Base-by-base conservation (phyloP, 805 yeast species). In the Maudiozyma barnettii region DNA sequence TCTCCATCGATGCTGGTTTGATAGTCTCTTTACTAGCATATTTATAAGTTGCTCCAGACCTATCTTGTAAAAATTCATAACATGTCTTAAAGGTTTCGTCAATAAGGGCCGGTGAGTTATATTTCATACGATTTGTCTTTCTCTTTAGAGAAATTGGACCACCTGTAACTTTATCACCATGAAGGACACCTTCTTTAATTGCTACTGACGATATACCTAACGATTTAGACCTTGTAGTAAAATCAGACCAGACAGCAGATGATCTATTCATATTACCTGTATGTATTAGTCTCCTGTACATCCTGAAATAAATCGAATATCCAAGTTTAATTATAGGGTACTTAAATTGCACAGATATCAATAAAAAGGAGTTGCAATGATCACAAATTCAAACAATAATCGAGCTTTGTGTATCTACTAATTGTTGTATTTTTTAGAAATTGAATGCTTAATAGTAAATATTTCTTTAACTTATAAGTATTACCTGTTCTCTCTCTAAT, bases 61-160 rank as follows among this genome's bases (percentile, higher is more conserved):
- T 65, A 42, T 69, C 61, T 53, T 77, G 71, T 49, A 89, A 67
- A 22, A 78, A 57, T 23, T 78, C 73, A 58, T 83, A 78, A 8
- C 95, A 86, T 41, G 74, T 61, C 46, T 82, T 78, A 64, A 86
- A 89, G 1, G 86, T 83, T 33, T 81, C 84, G 51, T 83, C 78
- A 40, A 89, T 72, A 2, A 81, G 83, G 40, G 63, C 68, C 10
- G 95, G 95, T 2, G 91, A 72, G 45, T 70, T 72, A 66, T 89
- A 88, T 49, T 77, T 70, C 35, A 63, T 51, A 59, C 74, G 73
- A 51, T 67, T 72, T 40, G 67, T 57, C 41, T 67, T 60, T 45
- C 70, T 66, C 49, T 67, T 71, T 22, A 80, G 56, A 16, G 83
- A 73, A 10, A 69, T 71, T 9, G 87, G 86, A 2, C 85, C 85